These are phyloP conservation scores for Cordyceps militaris DNA, from an alignment of 2,329 filamentous ascomycete genomes.

Conservation along the genomic window DNA sequence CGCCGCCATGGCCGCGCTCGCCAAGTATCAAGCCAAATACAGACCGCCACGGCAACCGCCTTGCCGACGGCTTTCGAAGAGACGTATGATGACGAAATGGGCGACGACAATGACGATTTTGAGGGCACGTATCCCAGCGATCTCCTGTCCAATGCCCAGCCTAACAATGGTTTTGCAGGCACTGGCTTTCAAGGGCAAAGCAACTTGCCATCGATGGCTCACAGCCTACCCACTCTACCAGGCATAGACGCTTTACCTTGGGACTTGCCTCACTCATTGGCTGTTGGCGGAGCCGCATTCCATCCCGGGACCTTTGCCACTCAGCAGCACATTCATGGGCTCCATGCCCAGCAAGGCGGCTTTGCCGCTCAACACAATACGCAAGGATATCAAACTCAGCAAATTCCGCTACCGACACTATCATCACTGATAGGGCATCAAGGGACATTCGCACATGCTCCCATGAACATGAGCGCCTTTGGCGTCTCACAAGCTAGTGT, in stretches of 20 bases:
- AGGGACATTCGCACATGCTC: constrained; percentile 16
- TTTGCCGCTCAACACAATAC: neutral
- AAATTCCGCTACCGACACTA: constrained; percentile 16
- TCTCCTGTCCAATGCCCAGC: constrained; percentile 27
- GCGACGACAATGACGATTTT: constrained; percentile 38
- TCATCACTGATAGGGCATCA: constrained; percentile 25
- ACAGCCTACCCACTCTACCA: constrained; percentile 3
- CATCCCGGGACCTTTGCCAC: neutral
- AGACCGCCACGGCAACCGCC: constrained; percentile 15
- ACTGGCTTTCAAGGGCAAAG: neutral
- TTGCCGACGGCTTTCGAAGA: constrained; percentile 24
- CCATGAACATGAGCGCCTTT: constrained; percentile 17
- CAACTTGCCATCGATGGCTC: constrained; percentile 6
- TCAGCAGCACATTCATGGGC: constrained; percentile 10
- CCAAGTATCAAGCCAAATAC: neutral
- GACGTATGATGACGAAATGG: constrained; percentile 36
- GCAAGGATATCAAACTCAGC: constrained; percentile 16
- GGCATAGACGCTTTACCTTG: constrained; percentile 1
- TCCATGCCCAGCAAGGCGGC: constrained; percentile 15
- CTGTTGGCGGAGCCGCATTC: neutral
- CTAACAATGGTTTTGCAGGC: neutral
- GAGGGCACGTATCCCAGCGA: constrained; percentile 34
- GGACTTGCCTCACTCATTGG: neutral
- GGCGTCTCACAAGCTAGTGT: constrained; percentile 24
- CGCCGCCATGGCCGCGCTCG: constrained; percentile 14